Evolutionary conservation across 305 asterid species (phyloP), one percentile per base, ranked within the genome.

Genomic region (Fraxinus platypoda): DNA sequence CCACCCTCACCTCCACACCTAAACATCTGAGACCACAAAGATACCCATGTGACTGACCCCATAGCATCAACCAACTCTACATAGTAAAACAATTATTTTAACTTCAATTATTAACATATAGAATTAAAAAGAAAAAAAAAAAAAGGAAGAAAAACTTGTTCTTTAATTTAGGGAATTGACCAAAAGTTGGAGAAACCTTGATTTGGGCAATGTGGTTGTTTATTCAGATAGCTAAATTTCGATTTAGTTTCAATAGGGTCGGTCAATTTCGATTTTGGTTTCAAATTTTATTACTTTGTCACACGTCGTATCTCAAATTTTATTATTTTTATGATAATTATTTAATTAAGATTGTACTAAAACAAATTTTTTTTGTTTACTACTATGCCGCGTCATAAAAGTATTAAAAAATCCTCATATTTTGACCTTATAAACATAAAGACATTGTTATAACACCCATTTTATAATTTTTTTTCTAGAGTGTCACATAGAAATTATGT

Each of bases 11-110:
- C 62, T 17, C 72, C 57, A 28, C 84, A 79, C 75, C 46, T 73
- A 54, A 77, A 49, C 41, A 25, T 84, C 75, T 81, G 84, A 84
- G 87, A 79, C 79, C 80, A 57, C 49, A 37, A 66, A 12, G 75
- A 80, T 37, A 23, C 38, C 80, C 85, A 86, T 81, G 86, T 79
- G 86, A 81, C 41, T 3, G n/a, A 66, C 35, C 70, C 79, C 19
- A 68, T 74, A 41, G 19, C 11, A 25, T 66, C n/a, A 8, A 66
- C 19, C 7, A 11, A 11, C 6, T 25, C 17, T 7, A 59, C 66
- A 6, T 7, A 3, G 31, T 9, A 64, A 64, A 64, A 64, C 6
- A 64, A 64, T 64, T 64, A 6, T 3, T 25, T 66, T 66, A 25
- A 26, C 71, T 62, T 21, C 31, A 25, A 62, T 25, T 62, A 21